phyloP scores from a whole-genome alignment of 192 early-diverging fungal species.

The Diversispora epigaea region DNA sequence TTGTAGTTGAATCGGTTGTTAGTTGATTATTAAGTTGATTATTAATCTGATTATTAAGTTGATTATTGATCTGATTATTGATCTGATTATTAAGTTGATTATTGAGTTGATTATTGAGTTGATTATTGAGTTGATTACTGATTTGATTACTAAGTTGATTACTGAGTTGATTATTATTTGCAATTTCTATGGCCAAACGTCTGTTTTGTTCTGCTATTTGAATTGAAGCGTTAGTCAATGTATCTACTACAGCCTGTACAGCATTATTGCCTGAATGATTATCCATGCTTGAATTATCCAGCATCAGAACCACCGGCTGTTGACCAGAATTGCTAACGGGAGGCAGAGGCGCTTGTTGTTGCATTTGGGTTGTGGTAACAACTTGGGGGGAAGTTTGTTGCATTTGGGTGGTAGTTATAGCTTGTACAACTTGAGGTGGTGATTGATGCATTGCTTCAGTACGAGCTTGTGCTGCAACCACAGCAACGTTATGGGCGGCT shows the following conservation, averaged over 20 bases:
- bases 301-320: not conserved
- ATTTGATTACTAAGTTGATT: too few relatives aligned
- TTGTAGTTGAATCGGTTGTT: not conserved
- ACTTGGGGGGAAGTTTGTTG: not conserved
- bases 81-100: not conserved
- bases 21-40: not conserved
- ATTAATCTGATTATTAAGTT: too few relatives aligned
- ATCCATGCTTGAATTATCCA: too few relatives aligned
- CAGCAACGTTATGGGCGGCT: not conserved
- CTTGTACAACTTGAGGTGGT: constrained; percentile 1
- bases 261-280: not conserved
- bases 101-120: not conserved
- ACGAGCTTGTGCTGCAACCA: constrained; percentile 11
- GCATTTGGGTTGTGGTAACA: not conserved
- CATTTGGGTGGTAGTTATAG: not conserved
- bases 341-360: not conserved
- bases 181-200: constrained; percentile 1
- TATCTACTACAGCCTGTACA: not conserved
- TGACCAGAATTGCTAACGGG: not conserved
- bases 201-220: not conserved
- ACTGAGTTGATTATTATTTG: not conserved
- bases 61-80: not conserved
- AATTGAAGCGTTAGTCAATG: constrained; percentile 1
- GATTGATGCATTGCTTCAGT: not conserved
- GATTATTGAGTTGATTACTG: not conserved